phyloP scores from a whole-genome alignment of 2,329 filamentous ascomycete species.

The Myriosclerotinia scirpicola region DNA sequence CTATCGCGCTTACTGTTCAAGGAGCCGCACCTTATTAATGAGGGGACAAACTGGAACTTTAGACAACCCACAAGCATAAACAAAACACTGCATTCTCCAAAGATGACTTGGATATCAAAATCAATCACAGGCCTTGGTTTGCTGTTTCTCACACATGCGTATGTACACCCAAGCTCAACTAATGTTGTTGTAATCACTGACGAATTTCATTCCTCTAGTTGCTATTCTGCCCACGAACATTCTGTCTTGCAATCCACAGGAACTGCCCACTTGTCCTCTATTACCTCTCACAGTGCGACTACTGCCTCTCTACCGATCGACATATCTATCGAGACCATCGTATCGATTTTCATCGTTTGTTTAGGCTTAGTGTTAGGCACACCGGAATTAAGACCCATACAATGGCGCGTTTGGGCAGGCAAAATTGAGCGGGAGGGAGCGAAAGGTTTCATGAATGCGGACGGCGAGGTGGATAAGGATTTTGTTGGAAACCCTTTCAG shows the following conservation, averaged over 20 bases:
- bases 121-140: slow-evolving; percentile 72
- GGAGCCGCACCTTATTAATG: slow-evolving; percentile 19
- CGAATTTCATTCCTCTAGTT: slow-evolving; percentile 55
- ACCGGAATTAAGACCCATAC: slow-evolving; percentile 78
- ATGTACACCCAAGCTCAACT: slow-evolving; percentile 44
- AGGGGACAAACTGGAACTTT: slow-evolving; percentile 17
- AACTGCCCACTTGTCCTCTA: slow-evolving; percentile 49
- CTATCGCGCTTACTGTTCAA: slow-evolving; percentile 23
- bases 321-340: slow-evolving; percentile 81
- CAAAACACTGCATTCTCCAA: slow-evolving; percentile 20
- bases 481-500: slow-evolving; percentile 77
- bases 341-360: slow-evolving; percentile 77
- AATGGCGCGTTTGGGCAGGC: slow-evolving; percentile 78
- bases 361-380: slow-evolving; percentile 78
- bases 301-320: slow-evolving; percentile 69
- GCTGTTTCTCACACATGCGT: slow-evolving; percentile 84
- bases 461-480: slow-evolving; percentile 67
- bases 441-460: slow-evolving; percentile 55
- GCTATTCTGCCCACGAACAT: slow-evolving; percentile 95
- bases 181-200: slow-evolving; percentile 8
- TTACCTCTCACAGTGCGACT: slow-evolving; percentile 46
- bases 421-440: slow-evolving; percentile 77
- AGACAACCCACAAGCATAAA: not conserved
- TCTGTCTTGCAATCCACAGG: slow-evolving; percentile 66
- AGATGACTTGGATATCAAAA: slow-evolving; percentile 72